These are phyloP conservation scores for Vitis hybrid DNA, from an alignment of 177 flowering plant species.

Conservation along the genomic window DNA sequence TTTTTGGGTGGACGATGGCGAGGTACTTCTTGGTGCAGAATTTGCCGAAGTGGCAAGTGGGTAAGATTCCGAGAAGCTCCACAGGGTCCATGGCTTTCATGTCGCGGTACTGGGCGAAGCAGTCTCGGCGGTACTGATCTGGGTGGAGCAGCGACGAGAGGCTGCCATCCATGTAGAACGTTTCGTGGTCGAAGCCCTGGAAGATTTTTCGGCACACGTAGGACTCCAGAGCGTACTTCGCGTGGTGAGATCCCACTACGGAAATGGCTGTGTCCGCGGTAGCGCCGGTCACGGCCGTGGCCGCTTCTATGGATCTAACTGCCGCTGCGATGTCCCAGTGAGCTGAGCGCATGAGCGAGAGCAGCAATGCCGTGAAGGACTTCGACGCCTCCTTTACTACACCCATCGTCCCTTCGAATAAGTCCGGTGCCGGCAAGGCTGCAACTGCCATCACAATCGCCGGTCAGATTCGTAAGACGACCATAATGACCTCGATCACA, in stretches of 20 bases:
- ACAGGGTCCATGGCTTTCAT: conserved; percentile 92
- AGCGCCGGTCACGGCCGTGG: conserved; percentile 24
- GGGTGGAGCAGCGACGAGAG: conserved; percentile 82
- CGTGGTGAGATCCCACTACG: conserved; percentile 45
- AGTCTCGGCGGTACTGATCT: conserved; percentile 74
- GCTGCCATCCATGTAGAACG: conserved; percentile 94
- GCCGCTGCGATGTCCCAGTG: conserved; percentile 92
- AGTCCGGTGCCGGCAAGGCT: conserved; percentile 58
- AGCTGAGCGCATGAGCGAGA: conserved; percentile 87
- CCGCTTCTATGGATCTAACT: conserved; percentile 78
- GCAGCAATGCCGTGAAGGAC: conserved; percentile 69
- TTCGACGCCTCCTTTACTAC: conserved; percentile 69
- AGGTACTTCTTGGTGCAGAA: conserved; percentile 83
- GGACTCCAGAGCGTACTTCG: conserved; percentile 84
- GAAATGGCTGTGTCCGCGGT: conserved; percentile 15
- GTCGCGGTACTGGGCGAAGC: conserved; percentile 80
- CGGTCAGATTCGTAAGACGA: too few species aligned
- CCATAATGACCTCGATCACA: too few species aligned
- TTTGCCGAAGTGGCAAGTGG: conserved; percentile 76
- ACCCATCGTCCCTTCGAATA: conserved; percentile 60
- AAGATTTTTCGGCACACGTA: conserved; percentile 73
- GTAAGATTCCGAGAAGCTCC: conserved; percentile 83
- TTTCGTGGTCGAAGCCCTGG: conserved; percentile 92
- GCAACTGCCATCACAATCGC: conserved; percentile 31
- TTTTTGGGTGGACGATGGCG: conserved; percentile 77